phyloP scores from a whole-genome alignment of 768 basidiomycete genomes.

The Mycena floridula region DNA sequence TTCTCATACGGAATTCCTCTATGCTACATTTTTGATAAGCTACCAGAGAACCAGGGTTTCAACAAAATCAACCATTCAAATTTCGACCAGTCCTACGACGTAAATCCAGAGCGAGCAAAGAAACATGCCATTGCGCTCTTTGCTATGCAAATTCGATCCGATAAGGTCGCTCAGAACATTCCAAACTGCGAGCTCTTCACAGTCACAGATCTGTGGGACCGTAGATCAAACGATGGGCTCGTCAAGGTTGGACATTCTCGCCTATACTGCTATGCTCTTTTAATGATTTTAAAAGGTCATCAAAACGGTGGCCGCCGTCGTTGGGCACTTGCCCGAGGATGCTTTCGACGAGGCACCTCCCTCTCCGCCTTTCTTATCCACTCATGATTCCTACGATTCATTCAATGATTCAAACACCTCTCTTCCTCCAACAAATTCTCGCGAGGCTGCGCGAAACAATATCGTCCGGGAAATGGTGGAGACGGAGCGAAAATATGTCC shows the following conservation, averaged over 20 bases:
- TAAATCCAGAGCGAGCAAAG: slow-evolving; percentile 74
- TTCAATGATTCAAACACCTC: slow-evolving; percentile 37
- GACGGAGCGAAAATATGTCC: slow-evolving; percentile 94
- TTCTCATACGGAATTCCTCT: slow-evolving; percentile 91
- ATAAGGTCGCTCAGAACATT: slow-evolving; percentile 54
- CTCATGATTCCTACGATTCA: slow-evolving; percentile 58
- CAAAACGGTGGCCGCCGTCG: slow-evolving; percentile 80
- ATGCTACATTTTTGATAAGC: slow-evolving; percentile 93
- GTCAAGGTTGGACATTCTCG: slow-evolving; percentile 67
- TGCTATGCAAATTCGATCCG: slow-evolving; percentile 77
- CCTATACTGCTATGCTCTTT: not conserved
- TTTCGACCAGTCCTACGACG: slow-evolving; percentile 61
- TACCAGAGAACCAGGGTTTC: slow-evolving; percentile 59
- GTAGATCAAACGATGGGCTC: slow-evolving; percentile 87
- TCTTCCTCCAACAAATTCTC: slow-evolving; percentile 43
- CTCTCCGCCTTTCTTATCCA: slow-evolving; percentile 48
- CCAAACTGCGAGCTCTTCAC: slow-evolving; percentile 79
- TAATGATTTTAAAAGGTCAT: slow-evolving; percentile 54
- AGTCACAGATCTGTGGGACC: slow-evolving; percentile 85
- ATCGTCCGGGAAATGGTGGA: slow-evolving; percentile 87
- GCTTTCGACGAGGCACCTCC: slow-evolving; percentile 60
- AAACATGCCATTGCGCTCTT: slow-evolving; percentile 91
- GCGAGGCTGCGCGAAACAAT: slow-evolving; percentile 65
- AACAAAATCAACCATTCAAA: slow-evolving; percentile 55
- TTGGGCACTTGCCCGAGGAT: slow-evolving; percentile 65